These are phyloP conservation scores for Diaporthe longicolla DNA, from an alignment of 2,329 filamentous ascomycete species.

Conservation along the genomic window DNA sequence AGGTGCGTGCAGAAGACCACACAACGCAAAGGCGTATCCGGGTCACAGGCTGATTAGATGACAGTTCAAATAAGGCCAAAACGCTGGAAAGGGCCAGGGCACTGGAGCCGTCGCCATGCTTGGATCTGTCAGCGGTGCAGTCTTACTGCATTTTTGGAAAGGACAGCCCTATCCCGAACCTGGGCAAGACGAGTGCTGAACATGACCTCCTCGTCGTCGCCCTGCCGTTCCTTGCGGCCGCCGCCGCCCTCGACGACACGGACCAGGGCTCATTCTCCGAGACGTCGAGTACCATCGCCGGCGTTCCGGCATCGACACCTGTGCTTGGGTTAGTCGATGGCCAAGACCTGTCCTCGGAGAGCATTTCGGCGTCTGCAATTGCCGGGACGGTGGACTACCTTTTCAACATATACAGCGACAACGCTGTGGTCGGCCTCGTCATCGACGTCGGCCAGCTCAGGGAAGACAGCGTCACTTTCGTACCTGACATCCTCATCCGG, in stretches of 20 bases:
- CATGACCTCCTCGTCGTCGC: constrained; percentile 44
- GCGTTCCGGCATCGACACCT: constrained; percentile 36
- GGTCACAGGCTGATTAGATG: constrained; percentile 24
- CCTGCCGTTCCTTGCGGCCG: constrained; percentile 35
- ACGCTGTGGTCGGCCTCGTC: constrained; percentile 43
- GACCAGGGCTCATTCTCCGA: constrained; percentile 41
- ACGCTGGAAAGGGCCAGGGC: constrained; percentile 35
- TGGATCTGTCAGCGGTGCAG: constrained; percentile 41
- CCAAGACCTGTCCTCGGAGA: constrained; percentile 38
- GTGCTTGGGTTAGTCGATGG: constrained; percentile 44
- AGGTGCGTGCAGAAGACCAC: constrained; percentile 20
- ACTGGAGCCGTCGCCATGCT: constrained; percentile 39
- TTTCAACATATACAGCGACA: constrained; percentile 39
- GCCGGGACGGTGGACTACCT: constrained; percentile 40
- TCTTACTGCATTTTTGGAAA: constrained; percentile 44
- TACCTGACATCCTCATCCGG: constrained; percentile 39
- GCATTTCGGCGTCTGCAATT: constrained; percentile 15
- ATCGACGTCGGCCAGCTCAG: constrained; percentile 37
- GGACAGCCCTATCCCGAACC: constrained; percentile 40
- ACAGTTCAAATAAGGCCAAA: constrained; percentile 30
- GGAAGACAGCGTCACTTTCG: constrained; percentile 7
- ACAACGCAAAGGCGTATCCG: not conserved
- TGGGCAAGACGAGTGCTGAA: constrained; percentile 40
- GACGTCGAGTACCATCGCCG: constrained; percentile 42
- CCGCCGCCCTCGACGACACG: constrained; percentile 31